phyloP scores from a whole-genome alignment of 192 early-diverging fungal genomes.

The Allomyces javanicus region DNA sequence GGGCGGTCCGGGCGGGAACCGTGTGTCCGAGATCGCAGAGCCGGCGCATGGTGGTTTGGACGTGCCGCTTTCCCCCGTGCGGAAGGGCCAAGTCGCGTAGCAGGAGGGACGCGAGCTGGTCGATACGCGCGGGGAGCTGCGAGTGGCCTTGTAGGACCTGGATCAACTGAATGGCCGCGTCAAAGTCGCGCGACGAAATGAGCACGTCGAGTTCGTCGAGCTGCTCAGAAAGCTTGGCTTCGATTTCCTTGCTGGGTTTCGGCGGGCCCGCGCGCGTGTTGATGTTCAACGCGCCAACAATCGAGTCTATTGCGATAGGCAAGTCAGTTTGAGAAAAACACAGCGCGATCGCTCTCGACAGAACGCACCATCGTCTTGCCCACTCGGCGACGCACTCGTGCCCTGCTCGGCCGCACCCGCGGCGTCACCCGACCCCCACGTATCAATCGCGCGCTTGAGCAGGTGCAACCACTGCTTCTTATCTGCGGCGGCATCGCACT shows the following conservation, averaged over 20 bases:
- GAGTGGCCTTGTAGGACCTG: not conserved
- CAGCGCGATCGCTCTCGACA: not conserved
- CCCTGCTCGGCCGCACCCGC: slow-evolving; percentile 9
- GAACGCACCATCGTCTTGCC: not conserved
- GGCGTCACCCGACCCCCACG: too few species aligned
- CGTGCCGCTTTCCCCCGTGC: not conserved
- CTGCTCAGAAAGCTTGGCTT: slow-evolving; percentile 45
- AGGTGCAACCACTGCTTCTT: slow-evolving; percentile 40
- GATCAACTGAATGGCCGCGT: slow-evolving; percentile 22
- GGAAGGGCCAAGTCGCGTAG: not conserved
- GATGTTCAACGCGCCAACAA: too few species aligned
- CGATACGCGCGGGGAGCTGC: not conserved
- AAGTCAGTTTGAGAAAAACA: too few species aligned
- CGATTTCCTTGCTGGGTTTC: slow-evolving; percentile 2
- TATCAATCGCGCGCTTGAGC: slow-evolving; percentile 31
- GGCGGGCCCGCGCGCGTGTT: not conserved
- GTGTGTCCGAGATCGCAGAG: not conserved
- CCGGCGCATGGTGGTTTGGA: not conserved
- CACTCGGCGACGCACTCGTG: not conserved
- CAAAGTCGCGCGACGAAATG: slow-evolving; percentile 83
- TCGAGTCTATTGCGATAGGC: too few species aligned
- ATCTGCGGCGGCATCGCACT: slow-evolving; percentile 43
- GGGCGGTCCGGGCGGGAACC: not conserved
- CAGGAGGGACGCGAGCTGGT: not conserved
- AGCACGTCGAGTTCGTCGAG: slow-evolving; percentile 78